These are phyloP conservation scores for Suillus subalutaceus DNA, from an alignment of 768 basidiomycete species.

Conservation along the genomic window DNA sequence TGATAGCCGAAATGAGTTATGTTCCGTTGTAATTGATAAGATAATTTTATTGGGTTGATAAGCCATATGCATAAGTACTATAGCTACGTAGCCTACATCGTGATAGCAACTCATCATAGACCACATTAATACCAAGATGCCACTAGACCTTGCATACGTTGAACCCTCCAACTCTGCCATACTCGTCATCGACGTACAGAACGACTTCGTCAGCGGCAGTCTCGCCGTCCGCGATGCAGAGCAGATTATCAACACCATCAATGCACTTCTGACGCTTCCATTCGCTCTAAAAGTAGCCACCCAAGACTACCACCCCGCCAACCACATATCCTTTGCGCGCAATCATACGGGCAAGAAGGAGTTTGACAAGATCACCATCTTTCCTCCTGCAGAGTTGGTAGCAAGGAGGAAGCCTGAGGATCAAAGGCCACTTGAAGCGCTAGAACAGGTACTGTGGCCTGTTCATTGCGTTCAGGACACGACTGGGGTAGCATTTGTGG, in stretches of 20 bases:
- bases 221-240: conserved; percentile 69
- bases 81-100: neutral
- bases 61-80: neutral
- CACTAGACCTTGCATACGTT: neutral
- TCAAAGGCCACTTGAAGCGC: conserved; percentile 20
- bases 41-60: neutral
- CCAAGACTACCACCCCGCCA: conserved; percentile 58
- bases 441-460: conserved; percentile 73
- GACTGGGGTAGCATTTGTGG: conserved; percentile 62
- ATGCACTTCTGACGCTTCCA: conserved; percentile 58
- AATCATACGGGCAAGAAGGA: conserved; percentile 42
- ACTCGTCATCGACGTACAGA: conserved; percentile 78
- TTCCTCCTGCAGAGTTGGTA: conserved; percentile 35
- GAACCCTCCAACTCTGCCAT: conserved; percentile 44
- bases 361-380: conserved; percentile 45
- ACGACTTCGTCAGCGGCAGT: conserved; percentile 79
- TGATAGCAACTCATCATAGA: neutral
- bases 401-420: conserved; percentile 32
- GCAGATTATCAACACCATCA: conserved; percentile 57
- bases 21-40: neutral
- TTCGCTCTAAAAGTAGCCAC: conserved; percentile 56
- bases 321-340: conserved; percentile 76
- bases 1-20: neutral
- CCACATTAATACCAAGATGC: neutral
- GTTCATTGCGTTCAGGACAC: conserved; percentile 72